Percentiles rank a stretch among this genome's conserved stretches.
These are phyloP conservation scores for Tolypocladium paradoxum DNA, from an alignment of 2,329 filamentous ascomycete genomes.

Conservation along the genomic window DNA sequence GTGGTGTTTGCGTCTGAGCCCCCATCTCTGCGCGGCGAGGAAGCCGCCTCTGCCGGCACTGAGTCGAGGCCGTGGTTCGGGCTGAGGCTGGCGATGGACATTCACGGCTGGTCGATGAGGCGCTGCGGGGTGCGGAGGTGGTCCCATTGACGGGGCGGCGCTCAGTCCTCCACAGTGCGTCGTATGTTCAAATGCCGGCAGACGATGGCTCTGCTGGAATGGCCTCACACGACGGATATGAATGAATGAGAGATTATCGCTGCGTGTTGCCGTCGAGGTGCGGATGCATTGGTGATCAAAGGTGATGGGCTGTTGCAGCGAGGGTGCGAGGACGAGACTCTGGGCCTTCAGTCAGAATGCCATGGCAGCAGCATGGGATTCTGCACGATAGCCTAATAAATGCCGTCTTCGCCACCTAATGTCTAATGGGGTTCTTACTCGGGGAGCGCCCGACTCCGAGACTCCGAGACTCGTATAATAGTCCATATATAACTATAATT, in stretches of 20 bases:
- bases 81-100: slow-evolving; percentile 1
- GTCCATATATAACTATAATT: too few species aligned
- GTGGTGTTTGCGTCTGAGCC: not conserved
- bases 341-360: not conserved
- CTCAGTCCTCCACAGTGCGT: too few species aligned
- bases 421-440: too few species aligned
- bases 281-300: not conserved
- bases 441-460: too few species aligned
- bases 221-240: too few species aligned
- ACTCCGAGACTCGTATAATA: too few species aligned
- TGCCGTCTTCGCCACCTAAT: not conserved
- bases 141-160: too few species aligned
- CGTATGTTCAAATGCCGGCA: too few species aligned
- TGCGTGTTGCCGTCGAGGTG: not conserved
- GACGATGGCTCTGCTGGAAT: not conserved
- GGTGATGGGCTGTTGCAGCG: not conserved
- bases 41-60: not conserved
- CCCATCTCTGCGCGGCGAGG: not conserved
- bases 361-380: not conserved
- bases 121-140: not conserved
- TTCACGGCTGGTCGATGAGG: not conserved
- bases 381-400: not conserved
- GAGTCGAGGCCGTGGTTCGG: not conserved
- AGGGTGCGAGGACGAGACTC: not conserved
- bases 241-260: not conserved